Conservation (phyloP, 192 early-diverging fungal genomes). For the Jimgerdemannia lactiflua region DNA sequence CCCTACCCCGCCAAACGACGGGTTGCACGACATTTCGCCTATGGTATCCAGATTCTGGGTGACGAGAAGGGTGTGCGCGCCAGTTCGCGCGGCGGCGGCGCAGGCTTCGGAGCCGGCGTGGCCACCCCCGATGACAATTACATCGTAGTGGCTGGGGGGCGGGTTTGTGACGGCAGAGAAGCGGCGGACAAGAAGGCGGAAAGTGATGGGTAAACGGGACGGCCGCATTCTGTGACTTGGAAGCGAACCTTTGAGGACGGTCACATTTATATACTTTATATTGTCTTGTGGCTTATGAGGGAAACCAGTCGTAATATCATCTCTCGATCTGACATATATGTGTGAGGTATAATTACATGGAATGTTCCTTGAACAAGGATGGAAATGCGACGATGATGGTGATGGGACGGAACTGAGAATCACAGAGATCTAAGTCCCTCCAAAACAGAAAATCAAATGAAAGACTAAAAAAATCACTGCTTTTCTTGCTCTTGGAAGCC, state of each 20-base stretch:
- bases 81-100: constrained; percentile 71
- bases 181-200: neutral
- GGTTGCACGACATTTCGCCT: constrained; percentile 87
- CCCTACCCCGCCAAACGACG: constrained; percentile 82
- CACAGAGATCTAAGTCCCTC: too few relatives aligned
- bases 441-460: neutral
- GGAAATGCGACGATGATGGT: too few relatives aligned
- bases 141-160: constrained; percentile 43
- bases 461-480: neutral
- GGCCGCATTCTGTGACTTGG: neutral
- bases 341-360: neutral
- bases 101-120: constrained; percentile 84
- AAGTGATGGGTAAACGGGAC: neutral
- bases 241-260: too few relatives aligned
- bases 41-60: constrained; percentile 77
- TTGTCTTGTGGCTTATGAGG: too few relatives aligned
- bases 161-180: neutral
- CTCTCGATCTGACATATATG: neutral
- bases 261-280: too few relatives aligned
- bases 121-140: constrained; percentile 81
- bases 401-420: too few relatives aligned
- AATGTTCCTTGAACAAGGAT: neutral
- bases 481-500: neutral
- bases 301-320: too few relatives aligned
- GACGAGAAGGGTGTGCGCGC: constrained; percentile 67